A percentile compares a stretch with the other conserved stretches of the same genome.
These are phyloP conservation scores for Candida tammaniensis DNA, from an alignment of 805 yeast genomes.

Conservation along the genomic window DNA sequence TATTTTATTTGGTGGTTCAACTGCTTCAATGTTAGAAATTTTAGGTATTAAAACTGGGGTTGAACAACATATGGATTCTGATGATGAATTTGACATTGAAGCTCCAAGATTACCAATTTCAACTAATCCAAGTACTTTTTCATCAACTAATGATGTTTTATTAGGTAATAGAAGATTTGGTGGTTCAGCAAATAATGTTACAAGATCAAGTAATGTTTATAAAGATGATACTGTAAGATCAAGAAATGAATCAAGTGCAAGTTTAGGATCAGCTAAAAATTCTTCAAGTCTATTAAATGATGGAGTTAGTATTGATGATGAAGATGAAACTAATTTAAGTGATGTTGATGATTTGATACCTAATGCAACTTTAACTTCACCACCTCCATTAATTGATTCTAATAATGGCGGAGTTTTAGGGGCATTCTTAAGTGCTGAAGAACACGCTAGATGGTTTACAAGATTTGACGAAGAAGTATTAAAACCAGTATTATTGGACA, in stretches of 20 bases:
- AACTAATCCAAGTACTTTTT: constrained; percentile 7
- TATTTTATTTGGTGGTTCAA: constrained; percentile 95
- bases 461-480: constrained; percentile 90
- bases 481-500: constrained; percentile 85
- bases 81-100: constrained; percentile 95
- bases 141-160: constrained; percentile 2
- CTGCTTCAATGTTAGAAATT: constrained; percentile 96
- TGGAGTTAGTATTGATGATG: constrained; percentile 19
- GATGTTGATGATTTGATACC: constrained; percentile 39
- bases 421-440: constrained; percentile 53
- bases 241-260: constrained; percentile 28
- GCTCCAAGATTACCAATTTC: constrained; percentile 45
- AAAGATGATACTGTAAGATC: constrained; percentile 24
- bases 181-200: not conserved
- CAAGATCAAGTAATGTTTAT: constrained; percentile 10
- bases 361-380: not conserved
- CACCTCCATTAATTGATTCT: too few relatives aligned
- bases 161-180: constrained; percentile 19
- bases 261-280: constrained; percentile 20
- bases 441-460: constrained; percentile 87
- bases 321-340: constrained; percentile 13
- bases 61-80: constrained; percentile 69
- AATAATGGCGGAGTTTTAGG: constrained; percentile 33
- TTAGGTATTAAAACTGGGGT: constrained; percentile 89
- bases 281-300: constrained; percentile 17